Base-by-base conservation (phyloP, 2,329 filamentous ascomycete genomes). In the Aspergillus quadricinctus region DNA sequence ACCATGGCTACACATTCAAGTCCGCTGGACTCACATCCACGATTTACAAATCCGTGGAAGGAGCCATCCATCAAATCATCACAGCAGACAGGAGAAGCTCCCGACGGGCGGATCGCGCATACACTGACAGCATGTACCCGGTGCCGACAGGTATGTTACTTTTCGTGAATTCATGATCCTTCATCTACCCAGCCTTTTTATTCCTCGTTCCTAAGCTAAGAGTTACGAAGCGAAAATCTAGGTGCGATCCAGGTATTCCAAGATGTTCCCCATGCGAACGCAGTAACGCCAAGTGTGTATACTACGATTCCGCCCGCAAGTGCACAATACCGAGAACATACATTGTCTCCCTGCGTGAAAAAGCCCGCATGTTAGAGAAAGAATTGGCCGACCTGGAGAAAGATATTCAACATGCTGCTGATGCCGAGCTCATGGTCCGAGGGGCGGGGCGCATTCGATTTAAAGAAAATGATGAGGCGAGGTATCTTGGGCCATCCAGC, bases 211-310 rank as follows among this genome's bases (percentile, higher is more conserved):
- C 11, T 31, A 21, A 31, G n/a, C 19, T 50, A 14, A 37, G 50
- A 14, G n/a, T 3, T 50, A 21, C 56, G 57, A 69, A 96, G 92
- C 87, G 93, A 68, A 99, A 99, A 81, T 97, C 93, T 40, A 83
- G 92, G 80, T 99, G 94, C 79, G 94, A 97, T 75, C 90, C 94
- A 3, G 90, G 89, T 14, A 83, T 99, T 23, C 94, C 94, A 43
- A 88, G 89, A 69, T 99, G 94, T 75, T 83, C 90, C 19, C 92
- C 93, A 23, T 99, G 94, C 78, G 92, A 97, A 76, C 85, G 93
- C 65, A 92, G 90, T 61, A 92, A 92, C 67, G 91, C 92, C 29
- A 83, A 86, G 58, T 99, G 94, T 82, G 93, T 97, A 71, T 99
- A 97, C 77, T 96, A 89, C 72, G 94, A 99, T 75, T 91, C 92